phyloP scores from a whole-genome alignment of 768 basidiomycete species.

The Myochromella boudieri region DNA sequence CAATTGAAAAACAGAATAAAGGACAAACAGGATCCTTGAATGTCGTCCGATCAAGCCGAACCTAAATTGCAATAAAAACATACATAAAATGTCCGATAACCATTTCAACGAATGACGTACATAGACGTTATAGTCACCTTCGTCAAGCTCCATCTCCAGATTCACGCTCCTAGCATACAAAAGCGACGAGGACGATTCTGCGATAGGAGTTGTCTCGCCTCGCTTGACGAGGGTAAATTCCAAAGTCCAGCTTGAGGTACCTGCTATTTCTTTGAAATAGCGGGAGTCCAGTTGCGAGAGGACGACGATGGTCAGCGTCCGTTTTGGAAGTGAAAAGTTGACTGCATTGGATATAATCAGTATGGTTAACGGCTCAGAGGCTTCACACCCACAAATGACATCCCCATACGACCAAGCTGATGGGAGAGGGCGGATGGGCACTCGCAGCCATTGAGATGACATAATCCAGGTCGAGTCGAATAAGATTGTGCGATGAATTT shows the following conservation, averaged over 20 bases:
- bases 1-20: background rate
- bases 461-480: conserved; percentile 52
- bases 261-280: conserved; percentile 48
- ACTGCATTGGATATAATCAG: conserved; percentile 26
- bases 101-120: conserved; percentile 21
- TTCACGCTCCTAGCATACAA: conserved; percentile 41
- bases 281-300: conserved; percentile 51
- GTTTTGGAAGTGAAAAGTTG: conserved; percentile 40
- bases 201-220: conserved; percentile 37
- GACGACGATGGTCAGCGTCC: conserved; percentile 46
- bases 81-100: background rate
- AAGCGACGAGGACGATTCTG: conserved; percentile 34
- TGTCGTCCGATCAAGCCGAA: conserved; percentile 30
- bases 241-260: conserved; percentile 43
- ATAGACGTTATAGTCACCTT: conserved; percentile 45
- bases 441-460: conserved; percentile 51
- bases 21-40: conserved; percentile 22
- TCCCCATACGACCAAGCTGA: conserved; percentile 56
- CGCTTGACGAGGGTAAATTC: conserved; percentile 52
- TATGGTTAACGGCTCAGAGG: background rate
- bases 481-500: conserved; percentile 46
- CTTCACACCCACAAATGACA: conserved; percentile 46
- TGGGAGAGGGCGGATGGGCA: conserved; percentile 37
- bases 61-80: conserved; percentile 16
- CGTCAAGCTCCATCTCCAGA: conserved; percentile 39